A percentile compares a stretch with the other conserved stretches of the same genome.
phyloP scores from a whole-genome alignment of 495 filamentous ascomycete species.

The Glutinoglossum americanum region DNA sequence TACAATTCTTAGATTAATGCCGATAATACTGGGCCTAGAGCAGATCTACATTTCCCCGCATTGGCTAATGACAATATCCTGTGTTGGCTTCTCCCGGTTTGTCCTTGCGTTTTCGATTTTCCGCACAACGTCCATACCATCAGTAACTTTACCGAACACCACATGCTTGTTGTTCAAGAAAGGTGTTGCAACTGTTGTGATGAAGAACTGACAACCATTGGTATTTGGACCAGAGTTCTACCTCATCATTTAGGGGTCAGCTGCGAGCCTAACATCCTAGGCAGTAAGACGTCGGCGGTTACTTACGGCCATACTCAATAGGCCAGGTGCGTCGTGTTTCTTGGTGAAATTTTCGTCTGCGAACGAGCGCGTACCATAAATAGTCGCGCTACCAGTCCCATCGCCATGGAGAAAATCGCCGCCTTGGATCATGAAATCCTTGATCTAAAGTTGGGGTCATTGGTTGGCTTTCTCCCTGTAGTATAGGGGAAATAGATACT shows the following conservation, averaged over 20 bases:
- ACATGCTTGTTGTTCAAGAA: conserved; percentile 92
- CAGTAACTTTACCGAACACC: conserved; percentile 78
- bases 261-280: background rate
- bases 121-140: conserved; percentile 68
- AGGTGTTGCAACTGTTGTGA: conserved; percentile 65
- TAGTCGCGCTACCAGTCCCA: conserved; percentile 70
- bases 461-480: background rate
- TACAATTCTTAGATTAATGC: background rate
- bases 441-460: conserved; percentile 36
- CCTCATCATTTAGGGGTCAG: conserved; percentile 1
- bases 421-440: conserved; percentile 92
- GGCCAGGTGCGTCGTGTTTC: conserved; percentile 54
- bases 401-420: conserved; percentile 92
- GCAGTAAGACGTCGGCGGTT: background rate
- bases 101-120: conserved; percentile 86
- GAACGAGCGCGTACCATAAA: conserved; percentile 71
- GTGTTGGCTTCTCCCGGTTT: conserved; percentile 53
- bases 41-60: conserved; percentile 64
- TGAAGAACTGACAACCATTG: conserved; percentile 95
- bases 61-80: conserved; percentile 68
- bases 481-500: background rate
- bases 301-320: conserved; percentile 86
- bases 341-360: conserved; percentile 75
- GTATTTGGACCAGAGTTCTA: conserved; percentile 85
- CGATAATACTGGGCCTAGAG: background rate